Percentiles rank a stretch among this genome's conserved stretches.
Conservation (phyloP, 2,329 filamentous ascomycete genomes). For the Apiospora rasikravindrae region DNA sequence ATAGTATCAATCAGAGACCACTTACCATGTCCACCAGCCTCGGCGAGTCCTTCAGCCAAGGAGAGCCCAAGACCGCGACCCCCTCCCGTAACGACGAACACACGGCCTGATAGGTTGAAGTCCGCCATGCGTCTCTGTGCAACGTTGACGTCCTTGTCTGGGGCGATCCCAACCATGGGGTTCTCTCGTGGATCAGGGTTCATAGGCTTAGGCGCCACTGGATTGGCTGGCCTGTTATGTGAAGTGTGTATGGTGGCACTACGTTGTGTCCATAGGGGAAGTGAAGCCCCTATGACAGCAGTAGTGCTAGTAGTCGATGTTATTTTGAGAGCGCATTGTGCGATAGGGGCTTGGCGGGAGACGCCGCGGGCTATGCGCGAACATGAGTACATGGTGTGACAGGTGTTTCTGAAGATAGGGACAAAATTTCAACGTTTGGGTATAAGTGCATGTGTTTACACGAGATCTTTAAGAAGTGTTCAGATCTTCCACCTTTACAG, state of each 20-base stretch:
- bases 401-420: neutral
- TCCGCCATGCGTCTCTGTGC: slow-evolving; percentile 59
- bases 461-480: neutral
- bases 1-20: slow-evolving; percentile 24
- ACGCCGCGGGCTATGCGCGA: neutral
- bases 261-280: neutral
- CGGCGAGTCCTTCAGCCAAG: slow-evolving; percentile 73
- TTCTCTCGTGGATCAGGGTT: neutral
- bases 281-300: neutral
- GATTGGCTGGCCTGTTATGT: neutral
- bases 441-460: neutral
- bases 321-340: neutral
- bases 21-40: slow-evolving; percentile 72
- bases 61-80: slow-evolving; percentile 75
- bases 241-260: neutral
- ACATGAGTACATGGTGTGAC: neutral
- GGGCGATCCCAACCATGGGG: neutral
- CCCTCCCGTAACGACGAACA: slow-evolving; percentile 74
- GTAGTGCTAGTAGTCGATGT: neutral
- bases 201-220: slow-evolving; percentile 5
- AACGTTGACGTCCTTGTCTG: neutral
- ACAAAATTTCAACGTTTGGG: neutral
- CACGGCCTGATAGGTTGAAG: slow-evolving; percentile 71
- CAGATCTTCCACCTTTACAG: neutral
- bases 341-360: neutral